Evolutionary conservation across 2,329 filamentous ascomycete species (phyloP).

Genomic region (Botryotinia calthae): DNA sequence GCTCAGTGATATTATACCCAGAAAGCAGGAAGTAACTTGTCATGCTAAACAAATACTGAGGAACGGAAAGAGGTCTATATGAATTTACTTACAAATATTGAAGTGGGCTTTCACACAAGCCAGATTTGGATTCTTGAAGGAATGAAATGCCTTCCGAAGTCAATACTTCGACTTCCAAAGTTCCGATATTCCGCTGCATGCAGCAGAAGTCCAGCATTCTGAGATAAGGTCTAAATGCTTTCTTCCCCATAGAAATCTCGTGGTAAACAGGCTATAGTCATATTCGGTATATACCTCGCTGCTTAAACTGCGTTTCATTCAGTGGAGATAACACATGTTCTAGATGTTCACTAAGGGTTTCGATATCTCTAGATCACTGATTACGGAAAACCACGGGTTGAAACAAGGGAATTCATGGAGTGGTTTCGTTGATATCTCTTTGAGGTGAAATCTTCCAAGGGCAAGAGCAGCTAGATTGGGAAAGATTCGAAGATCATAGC

Average conservation of each 20-base stretch:
- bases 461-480: not conserved
- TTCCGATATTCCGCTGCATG: not conserved
- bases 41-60: not conserved
- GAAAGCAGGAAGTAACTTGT: not conserved
- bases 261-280: not conserved
- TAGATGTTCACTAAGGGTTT: too few species aligned
- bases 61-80: not conserved
- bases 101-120: not conserved
- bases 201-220: not conserved
- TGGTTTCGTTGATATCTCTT: not conserved
- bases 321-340: not conserved
- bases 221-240: not conserved
- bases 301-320: not conserved
- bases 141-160: not conserved
- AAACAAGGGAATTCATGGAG: not conserved
- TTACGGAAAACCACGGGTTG: not conserved
- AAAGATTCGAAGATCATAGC: accelerated
- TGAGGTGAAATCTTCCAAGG: not conserved
- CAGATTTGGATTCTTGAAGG: accelerated
- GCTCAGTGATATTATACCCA: not conserved
- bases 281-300: not conserved
- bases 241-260: not conserved
- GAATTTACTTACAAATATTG: not conserved
- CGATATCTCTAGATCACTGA: accelerated
- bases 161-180: not conserved